Base-by-base conservation (phyloP, 169 alveolate species). In the Eimeria brunetti region DNA sequence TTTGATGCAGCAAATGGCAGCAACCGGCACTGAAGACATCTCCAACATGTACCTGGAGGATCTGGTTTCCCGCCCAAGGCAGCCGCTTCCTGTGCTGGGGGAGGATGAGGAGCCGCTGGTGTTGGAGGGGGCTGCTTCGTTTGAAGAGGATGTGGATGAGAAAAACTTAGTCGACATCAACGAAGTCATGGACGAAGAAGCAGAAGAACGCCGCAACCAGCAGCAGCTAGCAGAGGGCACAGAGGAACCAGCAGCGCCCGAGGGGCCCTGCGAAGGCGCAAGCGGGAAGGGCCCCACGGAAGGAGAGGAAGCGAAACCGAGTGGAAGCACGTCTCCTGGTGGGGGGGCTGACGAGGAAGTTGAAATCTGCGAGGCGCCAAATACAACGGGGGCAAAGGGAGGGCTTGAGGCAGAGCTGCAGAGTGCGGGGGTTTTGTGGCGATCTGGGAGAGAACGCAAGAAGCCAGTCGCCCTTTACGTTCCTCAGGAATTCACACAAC, bases 181-280 rank as follows among this genome's bases (percentile, higher is more conserved):
- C 81, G 98, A 97, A 73, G 95, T 97, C 38, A 96, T 97, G 97
- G 80, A 95, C 22, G 97, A 97, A 85, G 98, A 96, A 62, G 95
- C 95, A 1, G 95, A 91, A 24, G 95, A 91, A 51, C 73, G 88
- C 9, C 78, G 41, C 38, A 91, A 80, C 33, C 92, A 80, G 86
- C 76, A 49, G 76, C 91, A 91, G 51, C 73, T 78, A 38, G 62
- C 73, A 5, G 95, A 91, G 64, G 89, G 86, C 49, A 80, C 95
- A 1, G 95, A 90, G 51, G 86, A 46, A 49, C 38, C 91, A 8
- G 62, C 91, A 4, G 78, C 80, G 18, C 58, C 91, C 0, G 83
- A 73, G 51, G 78, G 78, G 14, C 60, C 95, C 2, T 62, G 56
- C 33, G 89, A 58, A 20, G 89, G 83, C 33, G 46, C 56, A 4